Conservation (phyloP, 176 grass and related monocot species). For the Phoenix roebelenii region DNA sequence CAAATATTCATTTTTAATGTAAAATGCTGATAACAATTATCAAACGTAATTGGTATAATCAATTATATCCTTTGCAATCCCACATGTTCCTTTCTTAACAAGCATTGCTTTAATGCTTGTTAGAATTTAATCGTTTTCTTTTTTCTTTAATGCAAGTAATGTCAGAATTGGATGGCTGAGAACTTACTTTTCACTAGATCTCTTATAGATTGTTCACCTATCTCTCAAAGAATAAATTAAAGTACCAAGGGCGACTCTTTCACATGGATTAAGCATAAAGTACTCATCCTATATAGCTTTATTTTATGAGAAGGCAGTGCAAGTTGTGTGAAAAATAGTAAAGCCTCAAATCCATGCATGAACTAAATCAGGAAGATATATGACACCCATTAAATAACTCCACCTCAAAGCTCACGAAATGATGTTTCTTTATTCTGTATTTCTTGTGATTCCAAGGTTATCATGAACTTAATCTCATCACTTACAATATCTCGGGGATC, state of each 20-base stretch:
- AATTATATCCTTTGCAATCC: neutral
- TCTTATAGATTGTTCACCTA: neutral
- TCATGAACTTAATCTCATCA: neutral
- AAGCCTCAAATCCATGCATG: neutral
- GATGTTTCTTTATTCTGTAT: neutral
- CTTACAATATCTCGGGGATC: neutral
- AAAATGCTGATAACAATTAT: neutral
- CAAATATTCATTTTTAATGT: neutral
- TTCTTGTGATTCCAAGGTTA: neutral
- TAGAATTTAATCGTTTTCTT: neutral
- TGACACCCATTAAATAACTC: neutral
- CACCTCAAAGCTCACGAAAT: neutral
- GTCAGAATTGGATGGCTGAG: neutral
- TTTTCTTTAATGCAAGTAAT: neutral
- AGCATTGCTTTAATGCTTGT: neutral
- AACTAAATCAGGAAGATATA: neutral
- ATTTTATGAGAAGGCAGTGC: slow-evolving; percentile 3
- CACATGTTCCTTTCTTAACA: neutral
- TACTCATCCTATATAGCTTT: neutral
- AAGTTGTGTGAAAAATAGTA: neutral
- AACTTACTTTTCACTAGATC: neutral
- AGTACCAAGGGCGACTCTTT: neutral
- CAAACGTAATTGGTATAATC: too few species aligned
- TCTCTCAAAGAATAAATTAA: neutral
- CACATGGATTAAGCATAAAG: slow-evolving; percentile 11